Evolutionary conservation across 2,329 filamentous ascomycete species (phyloP).

Genomic region (Talaromyces sp.): DNA sequence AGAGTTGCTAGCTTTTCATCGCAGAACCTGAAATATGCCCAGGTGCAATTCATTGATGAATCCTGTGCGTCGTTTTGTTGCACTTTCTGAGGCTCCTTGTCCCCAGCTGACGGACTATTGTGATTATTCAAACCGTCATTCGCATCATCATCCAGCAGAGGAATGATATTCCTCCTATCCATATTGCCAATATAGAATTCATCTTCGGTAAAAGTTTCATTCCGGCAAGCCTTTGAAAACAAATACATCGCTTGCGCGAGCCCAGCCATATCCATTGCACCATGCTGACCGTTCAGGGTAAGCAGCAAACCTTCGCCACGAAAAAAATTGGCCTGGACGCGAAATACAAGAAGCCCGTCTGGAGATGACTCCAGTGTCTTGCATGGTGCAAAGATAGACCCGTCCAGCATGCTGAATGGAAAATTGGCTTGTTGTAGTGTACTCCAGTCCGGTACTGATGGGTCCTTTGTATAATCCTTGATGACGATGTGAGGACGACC

Average conservation of each 20-base stretch:
- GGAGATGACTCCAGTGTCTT: slow-evolving; percentile 38
- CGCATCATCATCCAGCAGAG: slow-evolving; percentile 38
- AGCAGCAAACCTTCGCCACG: slow-evolving; percentile 50
- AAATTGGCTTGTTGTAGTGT: slow-evolving; percentile 41
- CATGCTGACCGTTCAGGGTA: slow-evolving; percentile 51
- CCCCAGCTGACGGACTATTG: no score
- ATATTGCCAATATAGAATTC: slow-evolving; percentile 49
- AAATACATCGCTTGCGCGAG: slow-evolving; percentile 49
- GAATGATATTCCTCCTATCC: slow-evolving; percentile 39
- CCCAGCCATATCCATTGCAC: slow-evolving; percentile 53
- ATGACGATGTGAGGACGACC: neutral
- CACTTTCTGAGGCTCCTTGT: neutral
- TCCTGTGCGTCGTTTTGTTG: neutral
- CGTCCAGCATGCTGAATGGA: slow-evolving; percentile 52
- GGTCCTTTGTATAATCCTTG: slow-evolving; percentile 5
- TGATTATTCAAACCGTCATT: neutral
- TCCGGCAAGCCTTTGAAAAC: slow-evolving; percentile 51
- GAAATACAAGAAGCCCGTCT: slow-evolving; percentile 41
- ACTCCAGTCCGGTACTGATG: slow-evolving; percentile 49
- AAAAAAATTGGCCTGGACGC: slow-evolving; percentile 52
- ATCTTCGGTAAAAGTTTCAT: slow-evolving; percentile 46
- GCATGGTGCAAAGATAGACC: slow-evolving; percentile 43
- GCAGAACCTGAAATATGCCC: slow-evolving; percentile 13
- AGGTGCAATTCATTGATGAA: neutral
- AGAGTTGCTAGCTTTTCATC: neutral